Percentiles rank a stretch among this genome's conserved stretches.
Evolutionary conservation across 371 early-diverging fungal genomes (phyloP).

Genomic region (Mortierella sp.): DNA sequence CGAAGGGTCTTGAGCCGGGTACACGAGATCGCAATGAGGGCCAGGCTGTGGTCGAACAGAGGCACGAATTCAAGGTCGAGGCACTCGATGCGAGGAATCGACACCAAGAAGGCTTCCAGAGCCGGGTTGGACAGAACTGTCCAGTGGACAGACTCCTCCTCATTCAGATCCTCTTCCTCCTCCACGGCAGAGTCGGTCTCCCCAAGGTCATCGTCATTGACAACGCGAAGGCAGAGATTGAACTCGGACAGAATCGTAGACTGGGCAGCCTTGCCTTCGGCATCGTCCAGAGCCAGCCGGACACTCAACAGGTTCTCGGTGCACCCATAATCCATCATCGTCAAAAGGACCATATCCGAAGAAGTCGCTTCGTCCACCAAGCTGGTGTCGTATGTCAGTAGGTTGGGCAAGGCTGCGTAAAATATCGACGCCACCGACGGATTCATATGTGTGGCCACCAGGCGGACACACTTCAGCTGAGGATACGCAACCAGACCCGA

Average conservation of each 20-base stretch:
- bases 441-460: not conserved
- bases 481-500: not conserved
- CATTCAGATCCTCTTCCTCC: not conserved
- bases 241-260: not conserved
- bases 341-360: not conserved
- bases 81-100: not conserved
- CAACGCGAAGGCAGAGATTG: not conserved
- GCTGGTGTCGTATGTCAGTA: not conserved
- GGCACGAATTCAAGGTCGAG: not conserved
- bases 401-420: not conserved
- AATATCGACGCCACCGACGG: not conserved
- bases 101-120: not conserved
- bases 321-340: not conserved
- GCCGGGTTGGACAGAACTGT: not conserved
- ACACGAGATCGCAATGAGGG: not conserved
- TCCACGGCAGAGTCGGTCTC: not conserved
- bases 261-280: not conserved
- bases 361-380: not conserved
- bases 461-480: not conserved
- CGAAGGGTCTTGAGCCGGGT: not conserved
- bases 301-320: not conserved
- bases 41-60: not conserved
- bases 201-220: not conserved
- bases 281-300: not conserved
- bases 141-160: not conserved